A percentile compares a stretch with the other conserved stretches of the same genome.
phyloP scores from a whole-genome alignment of 768 basidiomycete genomes.

The Boletus vinaceobasis region DNA sequence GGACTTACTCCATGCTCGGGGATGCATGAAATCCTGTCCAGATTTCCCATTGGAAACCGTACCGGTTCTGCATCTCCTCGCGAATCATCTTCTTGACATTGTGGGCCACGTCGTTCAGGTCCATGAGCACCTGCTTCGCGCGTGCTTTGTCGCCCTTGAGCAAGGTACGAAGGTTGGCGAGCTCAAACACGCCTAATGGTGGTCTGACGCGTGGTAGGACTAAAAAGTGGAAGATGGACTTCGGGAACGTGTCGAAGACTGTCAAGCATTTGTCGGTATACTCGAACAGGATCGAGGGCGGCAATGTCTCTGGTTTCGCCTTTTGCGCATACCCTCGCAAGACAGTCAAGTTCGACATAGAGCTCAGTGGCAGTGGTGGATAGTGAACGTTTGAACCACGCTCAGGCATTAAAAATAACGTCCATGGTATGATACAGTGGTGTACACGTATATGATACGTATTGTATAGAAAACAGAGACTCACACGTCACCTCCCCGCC shows the following conservation, averaged over 20 bases:
- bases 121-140: constrained; percentile 52
- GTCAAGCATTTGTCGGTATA: constrained; percentile 55
- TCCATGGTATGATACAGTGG: constrained; percentile 17
- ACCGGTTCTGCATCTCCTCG: constrained; percentile 74
- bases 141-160: constrained; percentile 49
- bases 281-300: constrained; percentile 58
- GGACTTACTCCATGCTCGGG: constrained; percentile 80
- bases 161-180: constrained; percentile 56
- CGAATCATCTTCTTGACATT: constrained; percentile 58
- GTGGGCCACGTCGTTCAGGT: constrained; percentile 55
- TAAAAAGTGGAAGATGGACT: constrained; percentile 86
- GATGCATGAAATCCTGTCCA: constrained; percentile 83
- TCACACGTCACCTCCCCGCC: constrained; percentile 35
- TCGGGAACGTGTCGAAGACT: constrained; percentile 74
- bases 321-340: constrained; percentile 58
- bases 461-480: neutral
- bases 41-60: constrained; percentile 73
- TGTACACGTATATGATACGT: constrained; percentile 6
- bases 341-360: constrained; percentile 45
- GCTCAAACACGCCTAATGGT: constrained; percentile 34
- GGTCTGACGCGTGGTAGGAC: constrained; percentile 61
- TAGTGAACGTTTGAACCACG: neutral
- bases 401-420: neutral
- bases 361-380: neutral
- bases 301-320: constrained; percentile 48